Evolutionary conservation across 2,329 filamentous ascomycete species (phyloP), one percentile per base, ranked within the genome.

Genomic region (Apiospora phragmitis): DNA sequence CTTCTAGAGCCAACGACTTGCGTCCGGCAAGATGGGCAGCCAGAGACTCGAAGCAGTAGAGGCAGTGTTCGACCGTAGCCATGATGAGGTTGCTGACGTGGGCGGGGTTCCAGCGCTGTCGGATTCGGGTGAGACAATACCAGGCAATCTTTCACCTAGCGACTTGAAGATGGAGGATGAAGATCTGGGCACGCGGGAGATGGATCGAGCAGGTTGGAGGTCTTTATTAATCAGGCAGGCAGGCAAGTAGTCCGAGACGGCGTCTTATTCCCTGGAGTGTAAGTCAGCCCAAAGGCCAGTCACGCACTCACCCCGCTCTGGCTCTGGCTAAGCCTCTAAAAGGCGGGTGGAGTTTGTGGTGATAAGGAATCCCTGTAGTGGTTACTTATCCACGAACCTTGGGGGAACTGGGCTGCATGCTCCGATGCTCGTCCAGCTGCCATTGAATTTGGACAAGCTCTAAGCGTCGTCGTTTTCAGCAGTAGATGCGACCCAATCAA

Each of bases 41-140:
- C 47, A 99, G 90, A 51, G 87, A 87, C 83, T 99, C 96, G 86
- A 99, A 98, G 85, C 95, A 98, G 82, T 92, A 95, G 78, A 95
- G 90, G 82, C 95, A 98, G 83, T 98, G 95, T 71, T 91, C 92
- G 76, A 89, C 83, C 70, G 92, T 92, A 67, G 96, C 95, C 95
- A 98, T 98, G 45, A 26, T 45, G 65, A 42, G 12, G 12, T 29
- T 45, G 38, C 11, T 32, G 26, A 43, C 41, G 29, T 26, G n/a
- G 38, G 32, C 55, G 32, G 55, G 55, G 55, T 62, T 62, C 32
- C 18, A n/a, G 55, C 9, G 51, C 18, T 21, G 51, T 32, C 51
- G 29, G 51, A 35, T 59, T 35, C 16, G 14, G 65, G 65, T 35
- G 65, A 67, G 65, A 35, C 41, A 24, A 32, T 35, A 18, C 18